These are phyloP conservation scores for Earliella scabrosa DNA, from an alignment of 1,284 basidiomycete genomes.

Conservation along the genomic window DNA sequence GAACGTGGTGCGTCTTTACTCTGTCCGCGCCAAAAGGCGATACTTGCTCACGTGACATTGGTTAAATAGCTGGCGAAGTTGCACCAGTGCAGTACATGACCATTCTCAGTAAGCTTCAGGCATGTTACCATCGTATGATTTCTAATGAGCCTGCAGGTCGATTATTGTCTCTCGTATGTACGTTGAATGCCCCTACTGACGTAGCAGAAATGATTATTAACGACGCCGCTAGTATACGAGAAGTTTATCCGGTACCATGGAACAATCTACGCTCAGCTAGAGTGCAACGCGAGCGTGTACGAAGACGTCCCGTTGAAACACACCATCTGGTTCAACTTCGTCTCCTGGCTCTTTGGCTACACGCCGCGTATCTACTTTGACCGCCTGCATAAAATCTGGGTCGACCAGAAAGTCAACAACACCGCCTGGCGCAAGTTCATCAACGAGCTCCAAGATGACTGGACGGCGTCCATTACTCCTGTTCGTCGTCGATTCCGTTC, in stretches of 20 bases:
- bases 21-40: too few relatives aligned
- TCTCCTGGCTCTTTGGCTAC: conserved; percentile 30
- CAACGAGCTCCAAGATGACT: conserved; percentile 28
- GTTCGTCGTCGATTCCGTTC: conserved; percentile 20
- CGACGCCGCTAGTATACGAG: conserved; percentile 4
- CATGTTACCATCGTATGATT: neutral
- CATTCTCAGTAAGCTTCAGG: neutral
- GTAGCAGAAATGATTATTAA: too few relatives aligned
- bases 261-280: conserved; percentile 27
- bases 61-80: too few relatives aligned
- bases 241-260: conserved; percentile 28
- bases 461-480: conserved; percentile 32
- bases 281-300: conserved; percentile 18
- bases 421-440: conserved; percentile 31
- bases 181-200: too few relatives aligned
- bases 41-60: neutral
- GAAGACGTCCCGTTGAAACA: neutral
- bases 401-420: conserved; percentile 31
- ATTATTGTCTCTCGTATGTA: neutral
- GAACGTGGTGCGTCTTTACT: too few relatives aligned
- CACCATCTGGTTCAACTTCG: conserved; percentile 21
- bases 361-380: conserved; percentile 28
- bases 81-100: neutral
- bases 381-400: conserved; percentile 28
- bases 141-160: too few relatives aligned